Conservation (phyloP, 2,329 filamentous ascomycete genomes). For the Ascochyta fabae region DNA sequence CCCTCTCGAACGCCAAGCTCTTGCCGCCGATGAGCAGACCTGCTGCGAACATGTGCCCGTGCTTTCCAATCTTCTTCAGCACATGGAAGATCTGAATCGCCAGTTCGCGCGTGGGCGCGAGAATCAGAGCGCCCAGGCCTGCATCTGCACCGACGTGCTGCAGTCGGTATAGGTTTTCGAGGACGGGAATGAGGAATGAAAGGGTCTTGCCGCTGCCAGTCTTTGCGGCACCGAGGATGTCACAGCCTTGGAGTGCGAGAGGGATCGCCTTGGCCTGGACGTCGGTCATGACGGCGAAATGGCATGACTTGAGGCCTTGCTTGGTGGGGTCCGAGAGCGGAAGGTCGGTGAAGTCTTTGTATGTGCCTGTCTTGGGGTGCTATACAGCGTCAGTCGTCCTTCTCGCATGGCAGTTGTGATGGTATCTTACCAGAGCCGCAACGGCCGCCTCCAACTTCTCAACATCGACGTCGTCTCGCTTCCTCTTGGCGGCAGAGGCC, state of each 20-base stretch:
- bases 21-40: slow-evolving; percentile 94
- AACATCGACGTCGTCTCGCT: slow-evolving; percentile 60
- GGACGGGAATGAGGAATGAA: slow-evolving; percentile 87
- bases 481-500: slow-evolving; percentile 59
- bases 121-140: slow-evolving; percentile 87
- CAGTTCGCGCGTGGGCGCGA: slow-evolving; percentile 92
- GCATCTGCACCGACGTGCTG: slow-evolving; percentile 88
- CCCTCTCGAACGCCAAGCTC: slow-evolving; percentile 84
- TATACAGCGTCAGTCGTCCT: slow-evolving; percentile 40
- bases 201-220: slow-evolving; percentile 96
- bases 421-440: slow-evolving; percentile 47
- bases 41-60: slow-evolving; percentile 85
- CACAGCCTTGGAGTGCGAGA: slow-evolving; percentile 80
- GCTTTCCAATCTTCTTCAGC: slow-evolving; percentile 83
- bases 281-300: slow-evolving; percentile 90
- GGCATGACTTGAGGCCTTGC: slow-evolving; percentile 79
- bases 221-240: slow-evolving; percentile 93
- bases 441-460: slow-evolving; percentile 55
- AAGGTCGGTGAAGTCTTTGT: slow-evolving; percentile 78
- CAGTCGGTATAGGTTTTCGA: slow-evolving; percentile 88
- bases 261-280: slow-evolving; percentile 91
- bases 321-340: slow-evolving; percentile 84
- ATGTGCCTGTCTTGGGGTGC: slow-evolving; percentile 66
- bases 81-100: slow-evolving; percentile 98
- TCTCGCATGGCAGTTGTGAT: neutral